phyloP scores from a whole-genome alignment of 176 grass and related monocot species.

The Oryza brachyantha region DNA sequence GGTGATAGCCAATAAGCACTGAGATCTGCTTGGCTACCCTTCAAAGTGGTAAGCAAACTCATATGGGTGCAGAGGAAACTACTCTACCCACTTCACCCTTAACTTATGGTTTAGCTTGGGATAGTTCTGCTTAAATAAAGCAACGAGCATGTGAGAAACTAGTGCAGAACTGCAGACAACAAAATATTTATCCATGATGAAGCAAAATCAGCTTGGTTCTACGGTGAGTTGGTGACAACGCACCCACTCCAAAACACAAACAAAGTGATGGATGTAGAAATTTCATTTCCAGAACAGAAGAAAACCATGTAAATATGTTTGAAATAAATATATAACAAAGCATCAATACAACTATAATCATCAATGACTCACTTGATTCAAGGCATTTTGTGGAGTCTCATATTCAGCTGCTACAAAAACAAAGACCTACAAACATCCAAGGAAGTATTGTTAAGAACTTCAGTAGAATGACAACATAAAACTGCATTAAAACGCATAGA shows the following conservation, averaged over 20 bases:
- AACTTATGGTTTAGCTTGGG: neutral
- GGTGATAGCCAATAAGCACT: neutral
- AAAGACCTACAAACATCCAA: conserved; percentile 75
- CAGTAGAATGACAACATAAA: neutral
- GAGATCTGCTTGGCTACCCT: neutral
- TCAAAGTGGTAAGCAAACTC: neutral
- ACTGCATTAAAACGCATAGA: neutral
- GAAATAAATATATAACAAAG: neutral
- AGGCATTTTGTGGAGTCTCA: conserved; percentile 76
- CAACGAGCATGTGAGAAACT: neutral
- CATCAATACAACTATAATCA: too few species aligned
- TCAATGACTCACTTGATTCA: conserved; percentile 73
- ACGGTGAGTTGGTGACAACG: neutral
- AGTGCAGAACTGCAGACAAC: neutral
- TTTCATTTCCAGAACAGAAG: too few species aligned
- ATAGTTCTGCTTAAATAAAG: neutral
- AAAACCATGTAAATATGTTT: neutral
- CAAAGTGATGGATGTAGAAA: too few species aligned
- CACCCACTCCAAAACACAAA: too few species aligned
- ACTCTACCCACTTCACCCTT: too few species aligned
- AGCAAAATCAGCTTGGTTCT: neutral
- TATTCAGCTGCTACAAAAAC: conserved; percentile 98
- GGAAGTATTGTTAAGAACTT: neutral
- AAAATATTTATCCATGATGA: neutral
- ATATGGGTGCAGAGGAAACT: neutral